Evolutionary conservation across 768 basidiomycete genomes (phyloP).

Genomic region (Suillus luteus): DNA sequence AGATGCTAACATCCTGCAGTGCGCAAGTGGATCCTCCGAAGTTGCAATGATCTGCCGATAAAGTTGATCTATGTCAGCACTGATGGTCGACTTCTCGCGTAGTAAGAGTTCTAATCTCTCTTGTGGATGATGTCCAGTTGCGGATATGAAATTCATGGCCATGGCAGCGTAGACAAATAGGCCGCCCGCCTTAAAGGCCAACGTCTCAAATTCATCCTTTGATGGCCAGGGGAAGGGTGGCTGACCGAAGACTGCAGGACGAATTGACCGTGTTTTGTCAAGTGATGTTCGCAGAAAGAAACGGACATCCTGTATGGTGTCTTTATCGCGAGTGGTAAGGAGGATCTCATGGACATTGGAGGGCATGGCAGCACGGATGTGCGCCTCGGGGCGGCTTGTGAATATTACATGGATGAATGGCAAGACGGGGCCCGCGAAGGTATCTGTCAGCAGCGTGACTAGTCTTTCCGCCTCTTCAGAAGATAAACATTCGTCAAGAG

Average conservation of each 20-base stretch:
- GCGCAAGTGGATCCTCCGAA: not conserved
- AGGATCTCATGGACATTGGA: conserved; percentile 6
- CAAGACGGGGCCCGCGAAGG: conserved; percentile 12
- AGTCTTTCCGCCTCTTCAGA: conserved; percentile 15
- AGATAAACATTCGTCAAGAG: conserved; percentile 17
- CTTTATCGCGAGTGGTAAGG: conserved; percentile 15
- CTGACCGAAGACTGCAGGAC: conserved; percentile 4
- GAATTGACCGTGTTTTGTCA: conserved; percentile 11
- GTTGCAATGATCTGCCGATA: not conserved
- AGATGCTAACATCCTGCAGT: not conserved
- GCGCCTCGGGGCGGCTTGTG: not conserved
- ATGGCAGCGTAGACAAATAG: conserved; percentile 23
- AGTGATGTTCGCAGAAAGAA: conserved; percentile 19
- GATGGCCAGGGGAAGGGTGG: conserved; percentile 21
- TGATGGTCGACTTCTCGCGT: not conserved
- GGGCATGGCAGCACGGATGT: conserved; percentile 3
- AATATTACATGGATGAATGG: not conserved
- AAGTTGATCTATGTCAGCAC: not conserved
- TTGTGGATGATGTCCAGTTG: not conserved
- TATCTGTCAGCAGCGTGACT: not conserved
- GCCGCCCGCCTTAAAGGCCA: conserved; percentile 16
- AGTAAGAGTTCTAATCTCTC: not conserved
- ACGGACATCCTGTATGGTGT: conserved; percentile 17
- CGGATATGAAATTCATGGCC: conserved; percentile 19
- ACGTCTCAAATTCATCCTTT: conserved; percentile 16